Conservation (phyloP, 257 asterid genomes). For the Plantago major region DNA sequence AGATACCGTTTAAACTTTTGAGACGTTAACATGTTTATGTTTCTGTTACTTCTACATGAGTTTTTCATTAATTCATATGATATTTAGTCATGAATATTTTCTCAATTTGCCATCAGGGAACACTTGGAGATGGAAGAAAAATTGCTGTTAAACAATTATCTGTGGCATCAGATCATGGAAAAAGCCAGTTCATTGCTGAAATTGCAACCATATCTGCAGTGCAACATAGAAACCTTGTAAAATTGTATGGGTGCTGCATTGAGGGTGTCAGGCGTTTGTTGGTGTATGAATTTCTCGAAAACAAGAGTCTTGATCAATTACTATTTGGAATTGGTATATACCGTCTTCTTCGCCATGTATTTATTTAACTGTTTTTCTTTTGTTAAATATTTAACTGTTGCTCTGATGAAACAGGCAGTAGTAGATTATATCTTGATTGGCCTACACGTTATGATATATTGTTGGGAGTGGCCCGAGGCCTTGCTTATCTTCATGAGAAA, state of each 20-base stretch:
- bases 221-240: slow-evolving; percentile 88
- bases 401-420: slow-evolving; percentile 30
- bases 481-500: slow-evolving; percentile 69
- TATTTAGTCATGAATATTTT: no score
- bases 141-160: slow-evolving; percentile 79
- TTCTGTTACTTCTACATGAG: no score
- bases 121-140: slow-evolving; percentile 57
- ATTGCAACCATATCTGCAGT: slow-evolving; percentile 87
- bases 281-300: slow-evolving; percentile 76
- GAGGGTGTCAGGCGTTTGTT: slow-evolving; percentile 73
- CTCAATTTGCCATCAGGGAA: slow-evolving; percentile 37
- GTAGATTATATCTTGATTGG: slow-evolving; percentile 56
- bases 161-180: slow-evolving; percentile 75
- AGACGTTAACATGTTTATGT: no score
- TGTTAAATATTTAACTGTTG: no score
- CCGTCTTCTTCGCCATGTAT: no score
- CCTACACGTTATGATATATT: slow-evolving; percentile 58
- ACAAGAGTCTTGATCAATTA: slow-evolving; percentile 81
- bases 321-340: slow-evolving; percentile 47
- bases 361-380: no score
- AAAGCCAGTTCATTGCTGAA: slow-evolving; percentile 78
- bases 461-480: slow-evolving; percentile 79
- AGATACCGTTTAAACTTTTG: no score
- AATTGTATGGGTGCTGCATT: slow-evolving; percentile 77
- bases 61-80: no score